Percentiles rank a stretch among this genome's conserved stretches.
phyloP scores from a whole-genome alignment of 1,284 basidiomycete genomes.

The Ganoderma leucocontextum region DNA sequence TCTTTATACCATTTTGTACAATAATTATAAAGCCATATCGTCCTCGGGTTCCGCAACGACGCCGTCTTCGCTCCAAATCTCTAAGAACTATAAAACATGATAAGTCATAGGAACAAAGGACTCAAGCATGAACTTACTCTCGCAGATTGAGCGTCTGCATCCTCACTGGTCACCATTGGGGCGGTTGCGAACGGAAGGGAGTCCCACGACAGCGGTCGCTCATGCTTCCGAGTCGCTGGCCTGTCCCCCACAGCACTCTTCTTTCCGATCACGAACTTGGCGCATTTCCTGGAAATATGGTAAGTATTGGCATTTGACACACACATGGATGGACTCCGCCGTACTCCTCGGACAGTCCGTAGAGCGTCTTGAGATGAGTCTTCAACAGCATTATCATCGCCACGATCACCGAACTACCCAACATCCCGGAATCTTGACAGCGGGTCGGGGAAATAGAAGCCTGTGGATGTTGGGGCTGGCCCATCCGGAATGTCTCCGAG shows the following conservation, averaged over 20 bases:
- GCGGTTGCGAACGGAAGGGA: conserved; percentile 70
- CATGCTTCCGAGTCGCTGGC: conserved; percentile 70
- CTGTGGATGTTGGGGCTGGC: conserved; percentile 12
- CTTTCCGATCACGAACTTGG: conserved; percentile 85
- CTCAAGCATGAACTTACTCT: conserved; percentile 52
- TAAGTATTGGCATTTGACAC: neutral
- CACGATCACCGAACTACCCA: conserved; percentile 77
- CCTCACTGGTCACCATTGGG: conserved; percentile 65
- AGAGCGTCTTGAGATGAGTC: conserved; percentile 81
- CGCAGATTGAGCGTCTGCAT: conserved; percentile 63
- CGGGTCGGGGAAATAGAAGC: conserved; percentile 24
- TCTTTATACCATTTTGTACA: conserved; percentile 8
- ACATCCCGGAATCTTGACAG: conserved; percentile 51
- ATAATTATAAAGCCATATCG: conserved; percentile 30
- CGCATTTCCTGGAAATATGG: conserved; percentile 74
- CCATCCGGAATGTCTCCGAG: conserved; percentile 6
- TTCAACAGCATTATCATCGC: conserved; percentile 87
- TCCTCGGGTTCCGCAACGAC: conserved; percentile 76
- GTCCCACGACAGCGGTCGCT: conserved; percentile 73
- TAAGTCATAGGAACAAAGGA: conserved; percentile 15
- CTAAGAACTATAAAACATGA: conserved; percentile 63
- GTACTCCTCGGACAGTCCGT: conserved; percentile 89
- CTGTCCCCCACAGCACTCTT: conserved; percentile 88
- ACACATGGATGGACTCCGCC: conserved; percentile 37
- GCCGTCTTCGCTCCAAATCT: conserved; percentile 85